These are phyloP conservation scores for Dactylonectria estremocensis DNA, from an alignment of 2,329 filamentous ascomycete genomes.

Conservation along the genomic window DNA sequence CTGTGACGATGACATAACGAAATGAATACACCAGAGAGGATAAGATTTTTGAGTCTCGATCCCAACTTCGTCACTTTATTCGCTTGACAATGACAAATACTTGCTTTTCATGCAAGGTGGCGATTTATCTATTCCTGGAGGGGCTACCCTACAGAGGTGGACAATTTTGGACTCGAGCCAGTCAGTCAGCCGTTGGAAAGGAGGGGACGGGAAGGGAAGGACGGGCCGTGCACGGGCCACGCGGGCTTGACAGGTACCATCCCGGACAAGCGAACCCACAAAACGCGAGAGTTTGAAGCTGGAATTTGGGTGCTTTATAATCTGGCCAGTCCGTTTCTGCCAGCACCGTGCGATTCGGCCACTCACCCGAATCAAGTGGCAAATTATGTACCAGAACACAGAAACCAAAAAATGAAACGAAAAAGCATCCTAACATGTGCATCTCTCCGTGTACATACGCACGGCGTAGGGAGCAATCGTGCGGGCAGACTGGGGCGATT, in stretches of 20 bases:
- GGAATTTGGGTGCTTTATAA: no score
- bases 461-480: no score
- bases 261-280: slow-evolving; percentile 42
- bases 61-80: no score
- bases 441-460: no score
- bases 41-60: no score
- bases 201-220: slow-evolving; percentile 32
- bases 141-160: not conserved
- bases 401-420: no score
- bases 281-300: slow-evolving; percentile 18
- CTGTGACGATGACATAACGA: no score
- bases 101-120: not conserved
- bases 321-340: no score
- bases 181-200: slow-evolving; percentile 14
- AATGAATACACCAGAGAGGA: no score
- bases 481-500: not conserved
- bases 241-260: slow-evolving; percentile 31
- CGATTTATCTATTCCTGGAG: not conserved
- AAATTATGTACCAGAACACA: no score
- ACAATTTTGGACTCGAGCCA: not conserved
- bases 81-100: no score
- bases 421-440: no score
- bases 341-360: not conserved
- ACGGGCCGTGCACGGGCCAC: slow-evolving; percentile 38
- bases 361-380: not conserved